Percentiles rank a stretch among this genome's conserved stretches.
Evolutionary conservation across 371 early-diverging fungal genomes (phyloP).

Genomic region (Mortierella sp.): DNA sequence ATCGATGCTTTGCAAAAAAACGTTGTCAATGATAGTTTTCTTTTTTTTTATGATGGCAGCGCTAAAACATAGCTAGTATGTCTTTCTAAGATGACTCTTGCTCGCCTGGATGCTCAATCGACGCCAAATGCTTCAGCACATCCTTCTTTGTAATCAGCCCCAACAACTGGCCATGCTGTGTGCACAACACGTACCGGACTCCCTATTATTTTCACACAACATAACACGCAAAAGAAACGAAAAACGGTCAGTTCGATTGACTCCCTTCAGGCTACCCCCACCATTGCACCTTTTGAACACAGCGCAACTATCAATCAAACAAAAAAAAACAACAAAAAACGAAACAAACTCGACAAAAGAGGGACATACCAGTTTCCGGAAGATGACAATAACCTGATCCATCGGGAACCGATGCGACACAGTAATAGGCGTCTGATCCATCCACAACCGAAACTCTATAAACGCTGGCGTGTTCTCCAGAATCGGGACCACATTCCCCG

Average conservation of each 20-base stretch:
- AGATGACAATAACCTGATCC: constrained; percentile 83
- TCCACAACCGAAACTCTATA: constrained; percentile 74
- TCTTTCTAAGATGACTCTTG: constrained; percentile 29
- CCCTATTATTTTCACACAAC: constrained; percentile 58
- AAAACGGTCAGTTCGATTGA: neutral
- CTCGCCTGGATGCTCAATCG: constrained; percentile 58
- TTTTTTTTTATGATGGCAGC: neutral
- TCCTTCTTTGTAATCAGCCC: constrained; percentile 83
- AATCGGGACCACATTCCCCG: constrained; percentile 57
- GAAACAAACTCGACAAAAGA: neutral
- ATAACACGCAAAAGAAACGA: neutral
- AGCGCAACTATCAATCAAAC: neutral
- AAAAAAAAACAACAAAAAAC: neutral
- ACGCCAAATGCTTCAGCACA: constrained; percentile 66
- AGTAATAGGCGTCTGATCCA: constrained; percentile 81
- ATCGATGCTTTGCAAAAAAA: neutral
- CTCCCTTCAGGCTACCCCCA: no score
- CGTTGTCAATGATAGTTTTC: neutral
- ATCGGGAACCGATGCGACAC: constrained; percentile 74
- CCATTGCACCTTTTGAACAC: no score
- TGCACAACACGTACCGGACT: constrained; percentile 71
- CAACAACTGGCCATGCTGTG: constrained; percentile 65
- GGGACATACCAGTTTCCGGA: constrained; percentile 69
- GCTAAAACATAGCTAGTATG: no score
- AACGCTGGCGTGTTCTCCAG: constrained; percentile 64